Base-by-base conservation (phyloP, 2,329 filamentous ascomycete species). In the Pseudophaeomoniella oleicola region DNA sequence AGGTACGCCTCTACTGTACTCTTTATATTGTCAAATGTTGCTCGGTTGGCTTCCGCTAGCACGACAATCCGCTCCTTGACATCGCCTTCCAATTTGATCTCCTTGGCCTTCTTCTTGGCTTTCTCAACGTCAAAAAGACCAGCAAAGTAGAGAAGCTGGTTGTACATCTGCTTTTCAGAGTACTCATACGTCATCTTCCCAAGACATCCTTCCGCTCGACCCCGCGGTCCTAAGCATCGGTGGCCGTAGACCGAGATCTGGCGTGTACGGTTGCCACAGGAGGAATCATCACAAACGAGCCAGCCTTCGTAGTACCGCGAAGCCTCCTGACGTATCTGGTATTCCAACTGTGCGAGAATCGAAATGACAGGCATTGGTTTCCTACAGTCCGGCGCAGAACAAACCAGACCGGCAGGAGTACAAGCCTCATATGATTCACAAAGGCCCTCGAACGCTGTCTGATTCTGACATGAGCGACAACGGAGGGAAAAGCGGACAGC, bases 171-270 rank as follows among this genome's bases (percentile, higher is more conserved):
- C 60, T 90, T 88, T 62, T 96, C 90, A 1, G 72, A 69, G 51
- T 83, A 80, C 60, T 92, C 86, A 55, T 87, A 94, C 15, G 72
- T 66, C 87, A 98, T 96, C 35, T 75, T 75, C 14, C 90, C 90
- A 3, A 78, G 64, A 55, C 90, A 98, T 38, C 85, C 87, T 38
- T 78, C 72, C 0, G 81, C 88, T 3, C 90, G 76, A 2, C 87
- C 86, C 46, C 78, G 79, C 12, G 88, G 84, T 0, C 90, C 90
- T 4, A 96, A 67, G 55, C 90, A 98, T 35, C 86, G 76, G 42
- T 81, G 77, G 32, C 90, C 90, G 55, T 93, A 94, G 29, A 98
- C 90, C 49, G 77, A 83, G 67, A 96, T 87, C 55, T 94, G 85
- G 34, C 88, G 74, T 2, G 90, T 96, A 39, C 84, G 79, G 52